phyloP scores from a whole-genome alignment of 257 asterid species.

The Solanum appendiculatum region DNA sequence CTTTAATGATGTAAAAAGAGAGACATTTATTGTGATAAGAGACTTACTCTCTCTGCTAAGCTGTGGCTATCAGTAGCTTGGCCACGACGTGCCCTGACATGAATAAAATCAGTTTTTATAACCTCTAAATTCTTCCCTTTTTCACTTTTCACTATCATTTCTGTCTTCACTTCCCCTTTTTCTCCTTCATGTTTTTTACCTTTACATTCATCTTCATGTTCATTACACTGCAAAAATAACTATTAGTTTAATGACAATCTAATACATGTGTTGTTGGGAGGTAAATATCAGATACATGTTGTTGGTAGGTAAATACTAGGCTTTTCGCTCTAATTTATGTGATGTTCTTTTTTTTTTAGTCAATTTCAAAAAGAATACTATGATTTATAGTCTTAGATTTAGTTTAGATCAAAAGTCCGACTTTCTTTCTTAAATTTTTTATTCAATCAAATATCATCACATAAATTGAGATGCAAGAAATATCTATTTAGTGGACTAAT shows the following conservation, averaged over 20 bases:
- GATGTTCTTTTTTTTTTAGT: not conserved
- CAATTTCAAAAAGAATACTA: not conserved
- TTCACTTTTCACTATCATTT: conserved; percentile 32
- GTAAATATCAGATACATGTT: not conserved
- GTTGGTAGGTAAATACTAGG: not conserved
- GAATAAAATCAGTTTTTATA: conserved; percentile 47
- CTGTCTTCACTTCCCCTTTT: conserved; percentile 42
- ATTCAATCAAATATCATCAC: not conserved
- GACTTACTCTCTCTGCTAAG: conserved; percentile 69
- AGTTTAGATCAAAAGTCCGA: too few relatives aligned
- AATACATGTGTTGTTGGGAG: not conserved
- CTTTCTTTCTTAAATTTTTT: too few relatives aligned
- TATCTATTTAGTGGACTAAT: not conserved
- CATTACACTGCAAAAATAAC: conserved; percentile 19
- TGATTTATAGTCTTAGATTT: too few relatives aligned
- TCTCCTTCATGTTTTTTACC: conserved; percentile 19
- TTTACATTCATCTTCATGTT: conserved; percentile 21
- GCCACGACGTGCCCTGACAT: conserved; percentile 70
- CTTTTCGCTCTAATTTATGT: not conserved
- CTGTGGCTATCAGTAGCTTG: conserved; percentile 88
- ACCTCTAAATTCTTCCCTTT: conserved; percentile 30
- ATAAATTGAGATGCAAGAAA: not conserved
- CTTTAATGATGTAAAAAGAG: not conserved
- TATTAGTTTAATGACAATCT: not conserved
- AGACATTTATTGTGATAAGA: not conserved